Evolutionary conservation across 192 early-diverging fungal genomes (phyloP), one percentile per base, ranked within the genome.

Genomic region (Kappamyces sp.): DNA sequence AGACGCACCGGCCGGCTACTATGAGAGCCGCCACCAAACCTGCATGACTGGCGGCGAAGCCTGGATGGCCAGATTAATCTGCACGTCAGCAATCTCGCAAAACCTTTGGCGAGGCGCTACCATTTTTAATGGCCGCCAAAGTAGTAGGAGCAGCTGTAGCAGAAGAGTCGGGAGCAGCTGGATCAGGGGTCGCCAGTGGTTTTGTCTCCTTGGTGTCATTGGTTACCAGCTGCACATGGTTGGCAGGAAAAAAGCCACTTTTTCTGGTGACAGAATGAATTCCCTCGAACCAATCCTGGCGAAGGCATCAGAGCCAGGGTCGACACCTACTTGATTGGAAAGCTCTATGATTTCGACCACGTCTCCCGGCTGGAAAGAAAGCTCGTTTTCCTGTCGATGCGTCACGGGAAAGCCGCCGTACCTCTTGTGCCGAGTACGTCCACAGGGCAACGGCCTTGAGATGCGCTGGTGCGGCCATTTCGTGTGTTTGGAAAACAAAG

Each of bases 231-330:
- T 47, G 31, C 6, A 80, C 71, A 22, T 72, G 45, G 53, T 79
- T 75, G 14, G 78, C 78, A 35, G 78, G 78, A 47, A 80, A 80
- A 48, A 62, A 80, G 22, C 74, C 78, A 9, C 29, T 30, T 15
- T 38, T 32, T 4, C 22, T 39, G 22, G 15, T 59, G 45, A 72
- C 11, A 14, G 22, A 22, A 22, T 22, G 22, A 22, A 22, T 60
- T 12, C 74, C 78, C 50, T 74, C 69, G 62, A 62, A 80, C 78
- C 78, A 80, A 66, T 80, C 78, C 33, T 66, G 49, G 61, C 14
- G 8, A 14, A 9, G 22, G 22, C 22, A 22, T 22, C 22, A 22
- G 22, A 22, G 43, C 12, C 43, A 45, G 22, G 43, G 43, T 45
- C 41, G 29, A 40, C 22, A 22, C 22, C 32, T 55, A 55, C 54